Conservation (phyloP, 208 protist genomes). For the Trypanosoma brucei region DNA sequence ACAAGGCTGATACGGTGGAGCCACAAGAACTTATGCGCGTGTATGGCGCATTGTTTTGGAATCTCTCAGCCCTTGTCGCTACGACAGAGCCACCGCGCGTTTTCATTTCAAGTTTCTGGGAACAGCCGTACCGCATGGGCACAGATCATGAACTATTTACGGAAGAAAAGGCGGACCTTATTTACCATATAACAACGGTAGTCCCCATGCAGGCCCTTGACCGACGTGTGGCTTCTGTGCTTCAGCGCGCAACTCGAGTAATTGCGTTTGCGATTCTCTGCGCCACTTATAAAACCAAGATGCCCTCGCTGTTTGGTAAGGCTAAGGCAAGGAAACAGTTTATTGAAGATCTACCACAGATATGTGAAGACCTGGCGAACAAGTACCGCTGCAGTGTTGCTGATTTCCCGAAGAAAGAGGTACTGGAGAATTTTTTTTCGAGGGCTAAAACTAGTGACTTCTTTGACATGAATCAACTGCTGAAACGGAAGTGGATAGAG, state of each 20-base stretch:
- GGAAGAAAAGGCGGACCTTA: slow-evolving; percentile 82
- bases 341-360: slow-evolving; percentile 42
- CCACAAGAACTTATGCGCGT: slow-evolving; percentile 96
- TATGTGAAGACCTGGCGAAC: slow-evolving; percentile 42
- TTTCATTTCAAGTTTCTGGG: slow-evolving; percentile 96
- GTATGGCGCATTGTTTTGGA: slow-evolving; percentile 97
- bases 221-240: slow-evolving; percentile 87
- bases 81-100: slow-evolving; percentile 95
- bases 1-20: slow-evolving; percentile 94
- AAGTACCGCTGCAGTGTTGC: slow-evolving; percentile 47
- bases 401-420: slow-evolving; percentile 42
- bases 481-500: slow-evolving; percentile 39
- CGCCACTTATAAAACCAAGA: slow-evolving; percentile 38
- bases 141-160: slow-evolving; percentile 86
- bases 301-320: slow-evolving; percentile 86
- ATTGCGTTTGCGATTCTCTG: slow-evolving; percentile 85
- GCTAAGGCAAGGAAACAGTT: slow-evolving; percentile 63
- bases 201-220: slow-evolving; percentile 87
- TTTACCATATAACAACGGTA: slow-evolving; percentile 76
- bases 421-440: slow-evolving; percentile 32
- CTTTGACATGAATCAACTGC: slow-evolving; percentile 50
- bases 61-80: slow-evolving; percentile 92
- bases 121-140: slow-evolving; percentile 70
- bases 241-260: slow-evolving; percentile 71
- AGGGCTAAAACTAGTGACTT: slow-evolving; percentile 35